Evolutionary conservation across 495 filamentous ascomycete species (phyloP), one percentile per base, ranked within the genome.

Genomic region (Diplogelasinospora grovesii): DNA sequence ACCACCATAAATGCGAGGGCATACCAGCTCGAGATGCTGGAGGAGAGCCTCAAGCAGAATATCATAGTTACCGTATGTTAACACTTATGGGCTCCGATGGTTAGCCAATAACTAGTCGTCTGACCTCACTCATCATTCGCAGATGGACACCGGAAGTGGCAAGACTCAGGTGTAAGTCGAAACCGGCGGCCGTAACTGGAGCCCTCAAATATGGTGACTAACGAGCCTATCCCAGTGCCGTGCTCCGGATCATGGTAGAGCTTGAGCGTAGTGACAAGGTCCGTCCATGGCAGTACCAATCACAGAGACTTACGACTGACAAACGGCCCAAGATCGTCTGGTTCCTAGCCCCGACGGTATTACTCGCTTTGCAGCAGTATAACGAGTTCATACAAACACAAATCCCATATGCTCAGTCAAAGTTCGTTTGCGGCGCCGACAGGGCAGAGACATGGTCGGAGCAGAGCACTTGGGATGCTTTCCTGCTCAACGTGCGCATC

Each of bases 81-180:
- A n/a, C n/a, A n/a, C n/a, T n/a, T n/a, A n/a, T n/a, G n/a, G n/a
- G n/a, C n/a, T n/a, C n/a, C n/a, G n/a, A n/a, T n/a, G n/a, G n/a
- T n/a, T n/a, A n/a, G n/a, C n/a, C n/a, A n/a, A n/a, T n/a, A n/a
- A n/a, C n/a, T 14, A 10, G 16, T 2, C 20, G 5, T 5, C 5
- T 29, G 6, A 30, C 5, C 13, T 22, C n/a, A 25, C 26, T 45
- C 22, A 30, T 23, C 1, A 8, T 7, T 8, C 8, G 19, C 44
- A 90, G 83, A 95, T 95, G 89, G 88, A 92, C 52, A 95, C 89
- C 0, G 89, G 89, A 1, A 86, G 78, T 56, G 90, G 90, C 7
- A 97, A 97, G 61, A 96, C 90, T 2, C 82, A 85, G 41, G 80
- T 95, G 88, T 89, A 79, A 56, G 76, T 60, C 32, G n/a, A 18